Percentiles rank a stretch among this genome's conserved stretches.
Conservation (phyloP, 768 basidiomycete genomes). For the Ephemerocybe angulata region DNA sequence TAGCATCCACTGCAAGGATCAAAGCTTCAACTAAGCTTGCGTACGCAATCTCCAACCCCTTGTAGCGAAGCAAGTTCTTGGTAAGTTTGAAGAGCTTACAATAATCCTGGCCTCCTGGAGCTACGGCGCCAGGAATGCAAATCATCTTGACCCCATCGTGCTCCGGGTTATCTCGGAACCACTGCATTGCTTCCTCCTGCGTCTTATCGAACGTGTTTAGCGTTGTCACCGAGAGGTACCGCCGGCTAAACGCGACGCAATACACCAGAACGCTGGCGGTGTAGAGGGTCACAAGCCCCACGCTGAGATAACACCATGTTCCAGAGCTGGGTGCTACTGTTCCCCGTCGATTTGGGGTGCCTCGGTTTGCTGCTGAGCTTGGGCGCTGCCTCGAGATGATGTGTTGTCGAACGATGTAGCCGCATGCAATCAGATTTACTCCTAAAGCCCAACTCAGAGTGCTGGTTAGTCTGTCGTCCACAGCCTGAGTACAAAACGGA, state of each 20-base stretch:
- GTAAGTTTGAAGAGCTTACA: conserved; percentile 1
- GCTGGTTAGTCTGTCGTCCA: neutral
- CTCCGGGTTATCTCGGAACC: conserved; percentile 1
- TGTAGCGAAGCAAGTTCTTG: neutral
- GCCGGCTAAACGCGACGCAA: neutral
- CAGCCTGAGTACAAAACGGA: neutral
- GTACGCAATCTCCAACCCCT: neutral
- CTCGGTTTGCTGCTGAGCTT: no score
- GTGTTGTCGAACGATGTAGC: neutral
- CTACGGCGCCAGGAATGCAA: neutral
- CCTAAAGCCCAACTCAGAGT: neutral
- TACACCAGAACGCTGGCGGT: neutral
- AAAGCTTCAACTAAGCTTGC: conserved; percentile 1
- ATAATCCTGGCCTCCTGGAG: neutral
- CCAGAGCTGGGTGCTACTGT: neutral
- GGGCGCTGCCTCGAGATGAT: no score
- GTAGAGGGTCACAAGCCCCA: neutral
- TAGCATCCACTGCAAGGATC: neutral
- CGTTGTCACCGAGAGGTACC: neutral
- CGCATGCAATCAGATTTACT: neutral
- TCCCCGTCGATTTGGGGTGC: no score
- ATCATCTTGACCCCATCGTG: conserved; percentile 8
- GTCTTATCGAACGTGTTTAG: neutral
- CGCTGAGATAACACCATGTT: neutral
- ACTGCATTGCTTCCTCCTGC: neutral